Evolutionary conservation across 1,284 basidiomycete species (phyloP), one percentile per base, ranked within the genome.

Genomic region (Moesziomyces sp.): DNA sequence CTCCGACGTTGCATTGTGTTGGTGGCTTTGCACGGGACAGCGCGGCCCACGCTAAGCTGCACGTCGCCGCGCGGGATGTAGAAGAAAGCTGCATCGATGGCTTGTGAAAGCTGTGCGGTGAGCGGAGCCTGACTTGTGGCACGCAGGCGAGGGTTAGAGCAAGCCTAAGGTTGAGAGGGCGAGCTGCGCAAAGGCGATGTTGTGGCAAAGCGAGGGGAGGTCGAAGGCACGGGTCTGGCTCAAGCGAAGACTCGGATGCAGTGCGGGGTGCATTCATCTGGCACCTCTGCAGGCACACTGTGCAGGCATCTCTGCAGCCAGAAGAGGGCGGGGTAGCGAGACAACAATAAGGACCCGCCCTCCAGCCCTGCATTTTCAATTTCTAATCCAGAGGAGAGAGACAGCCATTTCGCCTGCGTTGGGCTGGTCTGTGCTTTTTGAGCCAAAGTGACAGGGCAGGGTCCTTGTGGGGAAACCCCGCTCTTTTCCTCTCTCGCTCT

Each of bases 101-200:
- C 62, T 58, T 40, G 62, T 65, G 62, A 65, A 65, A 54, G 47
- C 48, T 19, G 18, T 7, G 26, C 23, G 16, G 11, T 9, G 30
- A 48, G 26, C 60, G 50, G 51, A 57, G 55, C 51, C 46, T 64
- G 54, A 46, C 61, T 38, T 64, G 54, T 35, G 54, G 54, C 54
- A 44, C 26, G 62, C 56, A 55, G 50, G 38, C 38, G 52, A 53
- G 50, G 42, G n/a, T 10, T 38, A 0, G 24, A 40, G 21, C 14
- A 44, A 23, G 44, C 44, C 9, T 28, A 44, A 14, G 43, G 21
- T n/a, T 3, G 16, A 4, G 42, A 44, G 40, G 30, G 42, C 21
- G 8, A 9, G 13, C 19, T 19, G 34, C 19, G 34, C 10, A 24
- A 21, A 23, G 8, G 40, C 34, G 21, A 21, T 24, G 26, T 35